Evolutionary conservation across 2,329 filamentous ascomycete species (phyloP), one percentile per base, ranked within the genome.

Genomic region (Cadophora luteo-olivacea): DNA sequence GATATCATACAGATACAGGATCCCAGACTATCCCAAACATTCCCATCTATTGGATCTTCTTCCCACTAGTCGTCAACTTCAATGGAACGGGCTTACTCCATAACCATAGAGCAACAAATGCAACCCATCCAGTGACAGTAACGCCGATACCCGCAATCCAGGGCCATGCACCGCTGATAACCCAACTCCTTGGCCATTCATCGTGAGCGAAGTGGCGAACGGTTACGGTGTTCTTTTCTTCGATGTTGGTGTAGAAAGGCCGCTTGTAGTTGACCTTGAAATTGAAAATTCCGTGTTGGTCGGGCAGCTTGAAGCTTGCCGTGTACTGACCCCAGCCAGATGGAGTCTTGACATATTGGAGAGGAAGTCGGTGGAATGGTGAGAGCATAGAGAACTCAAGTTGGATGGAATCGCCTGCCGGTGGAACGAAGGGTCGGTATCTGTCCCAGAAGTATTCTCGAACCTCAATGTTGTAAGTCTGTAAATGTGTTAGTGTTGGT

Each of bases 341-440:
- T 1, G 89, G 91, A 32, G 84, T 84, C 38, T 81, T 80, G 11
- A 84, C 79, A 16, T 88, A 86, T 9, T 82, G 76, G 38, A 99
- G 89, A 69, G 89, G 85, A 41, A 98, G 86, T 52, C 96, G 94
- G 83, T 97, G 91, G 88, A 97, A 98, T 67, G 96, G 95, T 1
- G 95, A 97, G 58, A 99, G 91, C 96, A 98, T 99, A 83, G 90
- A 94, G 85, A 98, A 97, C 81, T 99, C 96, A 70, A 99, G 92
- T 81, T 99, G 96, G 41, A 99, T 79, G 33, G 84, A 85, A 79
- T 99, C 96, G 70, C 82, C 84, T 9, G 85, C 78, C 25, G 93
- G 89, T 24, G 92, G 84, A 51, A 83, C 84, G 82, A 94, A 97
- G 57, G 94, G 92, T 6, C 84, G 81, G 84, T 90, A 97, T 77